phyloP scores from a whole-genome alignment of 179 eudicot genomes.

The Beta lomatogona region DNA sequence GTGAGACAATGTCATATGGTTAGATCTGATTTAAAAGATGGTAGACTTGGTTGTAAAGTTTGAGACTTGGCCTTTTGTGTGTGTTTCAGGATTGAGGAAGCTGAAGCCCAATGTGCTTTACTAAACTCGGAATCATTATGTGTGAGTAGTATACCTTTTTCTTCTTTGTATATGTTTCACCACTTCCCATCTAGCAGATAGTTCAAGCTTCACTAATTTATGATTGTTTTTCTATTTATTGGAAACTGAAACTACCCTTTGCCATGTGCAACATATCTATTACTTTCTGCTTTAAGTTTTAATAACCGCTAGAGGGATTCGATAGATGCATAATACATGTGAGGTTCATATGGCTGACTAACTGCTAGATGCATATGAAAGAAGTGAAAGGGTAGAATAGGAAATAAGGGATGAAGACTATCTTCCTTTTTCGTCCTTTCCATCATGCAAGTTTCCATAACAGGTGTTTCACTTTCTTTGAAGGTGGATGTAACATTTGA shows the following conservation, averaged over 20 bases:
- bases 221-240: neutral
- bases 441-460: neutral
- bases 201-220: neutral
- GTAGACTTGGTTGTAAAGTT: neutral
- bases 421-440: neutral
- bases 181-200: neutral
- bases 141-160: conserved; percentile 49
- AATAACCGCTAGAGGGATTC: neutral
- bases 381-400: neutral
- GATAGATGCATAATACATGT: too few relatives aligned
- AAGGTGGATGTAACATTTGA: neutral
- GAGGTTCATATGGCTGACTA: neutral
- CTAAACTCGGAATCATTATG: conserved; percentile 79
- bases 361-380: neutral
- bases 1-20: neutral
- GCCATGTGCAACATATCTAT: too few relatives aligned
- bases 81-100: conserved; percentile 83
- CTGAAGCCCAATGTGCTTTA: conserved; percentile 95
- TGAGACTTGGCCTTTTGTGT: conserved; percentile 13
- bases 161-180: neutral
- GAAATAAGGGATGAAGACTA: neutral
- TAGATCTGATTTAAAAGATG: neutral
- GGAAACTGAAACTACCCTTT: too few relatives aligned
- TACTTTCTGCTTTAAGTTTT: too few relatives aligned
- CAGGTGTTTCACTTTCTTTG: neutral